Base-by-base conservation (phyloP, 2,329 filamentous ascomycete species). In the Pestalotiopsis sp. region DNA sequence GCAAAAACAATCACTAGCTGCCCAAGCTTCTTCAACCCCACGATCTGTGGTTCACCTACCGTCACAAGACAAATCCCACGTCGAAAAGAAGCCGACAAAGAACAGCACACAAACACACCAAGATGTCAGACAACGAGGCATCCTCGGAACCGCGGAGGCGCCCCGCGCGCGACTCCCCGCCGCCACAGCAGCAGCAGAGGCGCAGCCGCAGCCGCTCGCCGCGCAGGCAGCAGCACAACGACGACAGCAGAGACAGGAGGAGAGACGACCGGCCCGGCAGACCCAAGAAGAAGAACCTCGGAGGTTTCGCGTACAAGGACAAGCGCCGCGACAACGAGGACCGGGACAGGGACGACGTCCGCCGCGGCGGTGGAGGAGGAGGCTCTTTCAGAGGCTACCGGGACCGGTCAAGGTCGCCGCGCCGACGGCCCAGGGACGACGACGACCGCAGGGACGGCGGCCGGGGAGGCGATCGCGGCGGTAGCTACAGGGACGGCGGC, bases 281-380 rank as follows among this genome's bases (percentile, higher is more conserved):
- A 9, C 75, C 75, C 36, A 68, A 66, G 31, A 78, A 76, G 72
- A 78, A 78, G 70, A 68, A 70, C 72, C 82, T 80, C 68, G 84
- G 86, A 4, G 87, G 87, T 11, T 88, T 90, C 73, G 85, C 84
- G 72, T 90, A 86, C 83, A 91, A 90, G 73, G 86, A 88, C 66
- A 86, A 83, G 73, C 82, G 85, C 52, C 79, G 81, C 38, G 81
- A 83, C 40, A 81, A 83, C 65, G 82, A 85, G 65, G 81, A 84
- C 70, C 78, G 81, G 13, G 81, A 83, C 64, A 81, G 84, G 49
- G 83, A 86, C 38, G 79, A 74, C 61, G 75, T 77, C 59, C 73
- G 75, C 20, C 77, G 80, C 60, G 73, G 77, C 20, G 66, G n/a
- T n/a, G n/a, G n/a, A n/a, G n/a, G n/a, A n/a, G n/a, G 80, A 80